Evolutionary conservation across 1,284 basidiomycete genomes (phyloP), one percentile per base, ranked within the genome.

Genomic region (Salmacisia buchloeana): DNA sequence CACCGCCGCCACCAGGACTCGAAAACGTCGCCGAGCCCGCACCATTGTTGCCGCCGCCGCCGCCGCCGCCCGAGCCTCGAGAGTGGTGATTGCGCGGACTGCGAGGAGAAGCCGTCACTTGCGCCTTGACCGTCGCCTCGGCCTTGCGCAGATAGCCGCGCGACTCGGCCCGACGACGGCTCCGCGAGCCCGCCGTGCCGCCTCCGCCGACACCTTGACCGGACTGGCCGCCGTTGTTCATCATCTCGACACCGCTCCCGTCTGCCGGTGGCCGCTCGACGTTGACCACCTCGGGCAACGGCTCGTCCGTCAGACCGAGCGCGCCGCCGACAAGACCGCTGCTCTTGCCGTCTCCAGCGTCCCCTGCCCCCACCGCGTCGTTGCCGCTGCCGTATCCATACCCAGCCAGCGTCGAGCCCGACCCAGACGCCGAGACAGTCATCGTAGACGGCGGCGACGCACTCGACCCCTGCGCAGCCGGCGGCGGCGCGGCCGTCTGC

Each of bases 91-190:
- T 63, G 1, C 70, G 58, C 10, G 70, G 70, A 25, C 70, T 71
- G 21, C 66, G 60, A 12, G 69, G 67, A 15, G 65, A 68, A 9
- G 66, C 63, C 13, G 63, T 39, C 58, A 62, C 63, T 57, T 71
- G 70, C 3, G 61, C 62, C 45, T 63, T 58, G 29, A 56, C 25
- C 41, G 64, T 65, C 15, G 58, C 63, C 33, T 71, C 70, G 18
- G 66, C 70, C 31, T 71, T 71, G 18, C 62, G 58, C 68, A 67
- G 64, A 39, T 69, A 71, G 0, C 66, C 68, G 62, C 1, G 70
- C 63, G 1, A 63, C 65, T 49, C 65, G 66, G 12, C 68, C 45
- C 6, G 66, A 61, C 63, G 68, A 41, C 31, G 68, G 6, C 23
- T 13, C 29, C 2, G 38, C 21, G 23, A 13, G 34, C 23, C 43